phyloP scores from a whole-genome alignment of 2,329 filamentous ascomycete genomes.

The Phialophora chinensis region DNA sequence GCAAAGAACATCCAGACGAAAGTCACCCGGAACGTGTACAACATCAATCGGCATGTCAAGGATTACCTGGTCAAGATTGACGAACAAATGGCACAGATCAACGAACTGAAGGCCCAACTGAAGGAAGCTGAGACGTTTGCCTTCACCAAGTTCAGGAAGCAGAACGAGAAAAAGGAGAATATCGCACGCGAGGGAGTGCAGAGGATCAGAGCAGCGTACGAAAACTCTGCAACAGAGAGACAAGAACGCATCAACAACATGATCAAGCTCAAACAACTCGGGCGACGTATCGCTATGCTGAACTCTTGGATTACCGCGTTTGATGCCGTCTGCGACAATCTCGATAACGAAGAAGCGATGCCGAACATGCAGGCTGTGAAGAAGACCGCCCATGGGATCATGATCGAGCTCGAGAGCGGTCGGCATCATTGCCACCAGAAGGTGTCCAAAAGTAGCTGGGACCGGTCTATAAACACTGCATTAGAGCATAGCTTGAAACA shows the following conservation, averaged over 20 bases:
- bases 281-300: conserved; percentile 83
- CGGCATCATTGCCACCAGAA: conserved; percentile 88
- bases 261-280: conserved; percentile 81
- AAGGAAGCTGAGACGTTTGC: conserved; percentile 83
- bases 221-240: conserved; percentile 77
- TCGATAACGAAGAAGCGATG: conserved; percentile 70
- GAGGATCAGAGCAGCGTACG: conserved; percentile 81
- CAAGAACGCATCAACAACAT: conserved; percentile 79
- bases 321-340: conserved; percentile 76
- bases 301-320: conserved; percentile 93
- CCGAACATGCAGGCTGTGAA: conserved; percentile 75
- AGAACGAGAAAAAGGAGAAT: conserved; percentile 79
- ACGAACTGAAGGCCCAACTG: conserved; percentile 90
- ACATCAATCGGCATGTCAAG: conserved; percentile 98
- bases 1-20: conserved; percentile 99
- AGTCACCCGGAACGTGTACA: conserved; percentile 98
- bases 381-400: conserved; percentile 85
- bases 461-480: conserved; percentile 83
- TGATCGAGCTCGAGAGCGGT: conserved; percentile 87
- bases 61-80: conserved; percentile 99
- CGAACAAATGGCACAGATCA: conserved; percentile 96
- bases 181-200: conserved; percentile 78
- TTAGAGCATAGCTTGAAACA: conserved; percentile 83
- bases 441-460: conserved; percentile 82
- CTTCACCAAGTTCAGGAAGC: conserved; percentile 88